phyloP scores from a whole-genome alignment of 176 grass and related monocot species.

The Oropetium thomaeum region DNA sequence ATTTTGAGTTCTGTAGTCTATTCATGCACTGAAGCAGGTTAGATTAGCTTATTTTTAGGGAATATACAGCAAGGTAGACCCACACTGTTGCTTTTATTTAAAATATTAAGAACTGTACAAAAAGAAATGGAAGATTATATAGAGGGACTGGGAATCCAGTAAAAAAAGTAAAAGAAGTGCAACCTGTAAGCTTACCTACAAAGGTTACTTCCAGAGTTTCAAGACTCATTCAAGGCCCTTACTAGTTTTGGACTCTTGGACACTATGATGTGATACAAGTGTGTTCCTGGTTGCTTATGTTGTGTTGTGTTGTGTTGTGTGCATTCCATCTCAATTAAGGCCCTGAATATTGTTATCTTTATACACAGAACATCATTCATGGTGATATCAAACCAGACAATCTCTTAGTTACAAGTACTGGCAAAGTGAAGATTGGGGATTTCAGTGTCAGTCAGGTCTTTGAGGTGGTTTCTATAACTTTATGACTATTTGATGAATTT shows the following conservation, averaged over 20 bases:
- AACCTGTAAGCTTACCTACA: background rate
- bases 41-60: background rate
- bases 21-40: background rate
- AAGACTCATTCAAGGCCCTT: background rate
- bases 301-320: constrained; percentile 16
- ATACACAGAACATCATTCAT: constrained; percentile 76
- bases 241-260: background rate
- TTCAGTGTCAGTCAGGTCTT: constrained; percentile 94
- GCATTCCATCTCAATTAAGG: background rate
- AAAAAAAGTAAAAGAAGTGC: background rate
- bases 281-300: background rate
- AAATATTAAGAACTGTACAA: background rate
- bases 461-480: constrained; percentile 55
- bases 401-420: constrained; percentile 70
- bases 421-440: constrained; percentile 86
- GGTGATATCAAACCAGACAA: constrained; percentile 95
- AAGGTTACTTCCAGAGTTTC: background rate
- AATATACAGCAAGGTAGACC: background rate
- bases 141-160: background rate
- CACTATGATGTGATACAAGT: background rate
- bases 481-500: constrained; percentile 13
- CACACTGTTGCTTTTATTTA: background rate
- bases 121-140: background rate
- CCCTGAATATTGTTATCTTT: constrained; percentile 17
- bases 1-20: background rate